Evolutionary conservation across 2,329 filamentous ascomycete genomes (phyloP).

Genomic region (Scytalidium sp.): DNA sequence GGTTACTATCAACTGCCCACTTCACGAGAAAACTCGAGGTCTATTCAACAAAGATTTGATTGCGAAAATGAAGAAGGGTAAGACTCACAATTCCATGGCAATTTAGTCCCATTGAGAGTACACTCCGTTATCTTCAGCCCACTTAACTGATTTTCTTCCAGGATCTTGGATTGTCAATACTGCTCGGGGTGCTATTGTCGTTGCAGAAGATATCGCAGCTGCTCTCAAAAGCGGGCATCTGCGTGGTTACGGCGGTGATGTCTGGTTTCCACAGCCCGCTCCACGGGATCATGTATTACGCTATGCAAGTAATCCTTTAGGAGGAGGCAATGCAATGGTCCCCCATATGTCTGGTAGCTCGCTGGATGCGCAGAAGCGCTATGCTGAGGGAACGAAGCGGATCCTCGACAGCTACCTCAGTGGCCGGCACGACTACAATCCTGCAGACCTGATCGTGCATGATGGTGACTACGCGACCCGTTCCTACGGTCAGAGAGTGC

Average conservation of each 20-base stretch:
- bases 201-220: slow-evolving; percentile 93
- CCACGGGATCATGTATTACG: slow-evolving; percentile 90
- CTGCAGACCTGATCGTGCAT: slow-evolving; percentile 84
- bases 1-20: slow-evolving; percentile 97
- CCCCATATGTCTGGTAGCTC: slow-evolving; percentile 85
- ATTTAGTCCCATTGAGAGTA: background rate
- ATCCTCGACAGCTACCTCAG: slow-evolving; percentile 88
- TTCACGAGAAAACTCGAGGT: slow-evolving; percentile 92
- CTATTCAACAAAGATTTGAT: slow-evolving; percentile 98
- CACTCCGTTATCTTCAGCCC: background rate
- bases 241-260: slow-evolving; percentile 78
- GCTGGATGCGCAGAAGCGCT: slow-evolving; percentile 90
- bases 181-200: slow-evolving; percentile 91
- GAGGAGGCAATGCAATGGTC: slow-evolving; percentile 97
- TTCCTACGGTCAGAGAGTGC: slow-evolving; percentile 68
- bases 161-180: slow-evolving; percentile 96
- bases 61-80: slow-evolving; percentile 94
- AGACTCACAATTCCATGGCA: slow-evolving; percentile 80
- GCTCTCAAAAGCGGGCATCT: slow-evolving; percentile 87
- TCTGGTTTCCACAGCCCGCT: slow-evolving; percentile 92
- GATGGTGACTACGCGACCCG: slow-evolving; percentile 84
- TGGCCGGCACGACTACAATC: slow-evolving; percentile 78
- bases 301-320: slow-evolving; percentile 89
- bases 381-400: slow-evolving; percentile 77
- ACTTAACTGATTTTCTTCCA: slow-evolving; percentile 63